Conservation (phyloP, 257 asterid species). For the Petunia axillaris region DNA sequence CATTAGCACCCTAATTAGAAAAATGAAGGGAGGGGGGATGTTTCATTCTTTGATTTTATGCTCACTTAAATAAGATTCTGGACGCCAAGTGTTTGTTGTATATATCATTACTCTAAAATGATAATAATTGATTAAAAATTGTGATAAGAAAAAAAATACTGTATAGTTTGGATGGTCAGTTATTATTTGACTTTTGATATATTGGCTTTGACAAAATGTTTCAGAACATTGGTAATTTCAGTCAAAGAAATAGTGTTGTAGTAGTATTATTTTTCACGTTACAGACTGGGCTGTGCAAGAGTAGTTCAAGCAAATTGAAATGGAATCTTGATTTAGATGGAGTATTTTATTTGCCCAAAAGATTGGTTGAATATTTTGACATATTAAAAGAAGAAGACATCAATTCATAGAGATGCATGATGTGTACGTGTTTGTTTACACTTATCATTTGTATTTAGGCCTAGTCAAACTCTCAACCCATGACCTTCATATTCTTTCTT, state of each 20-base stretch:
- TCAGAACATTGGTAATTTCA: too few species aligned
- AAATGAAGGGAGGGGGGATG: not conserved
- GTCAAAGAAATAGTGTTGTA: not conserved
- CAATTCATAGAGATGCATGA: slow-evolving; percentile 13
- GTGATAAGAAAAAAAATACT: not conserved
- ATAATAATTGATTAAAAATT: not conserved
- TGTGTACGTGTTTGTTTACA: not conserved
- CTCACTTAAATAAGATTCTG: not conserved
- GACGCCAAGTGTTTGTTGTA: not conserved
- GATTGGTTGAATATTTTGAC: slow-evolving; percentile 17
- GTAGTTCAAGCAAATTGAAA: not conserved
- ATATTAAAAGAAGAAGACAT: not conserved
- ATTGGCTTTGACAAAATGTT: not conserved
- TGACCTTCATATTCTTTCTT: not conserved
- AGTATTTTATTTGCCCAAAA: not conserved
- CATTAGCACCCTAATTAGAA: not conserved
- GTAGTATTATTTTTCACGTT: not conserved
- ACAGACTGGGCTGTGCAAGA: not conserved
- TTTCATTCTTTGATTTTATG: not conserved
- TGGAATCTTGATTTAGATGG: not conserved
- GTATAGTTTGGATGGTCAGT: not conserved
- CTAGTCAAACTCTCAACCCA: not conserved
- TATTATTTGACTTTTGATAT: slow-evolving; percentile 8
- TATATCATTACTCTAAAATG: not conserved
- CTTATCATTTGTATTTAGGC: not conserved